Base-by-base conservation (phyloP, 1,284 basidiomycete genomes). In the Pisolithus thermaeus region DNA sequence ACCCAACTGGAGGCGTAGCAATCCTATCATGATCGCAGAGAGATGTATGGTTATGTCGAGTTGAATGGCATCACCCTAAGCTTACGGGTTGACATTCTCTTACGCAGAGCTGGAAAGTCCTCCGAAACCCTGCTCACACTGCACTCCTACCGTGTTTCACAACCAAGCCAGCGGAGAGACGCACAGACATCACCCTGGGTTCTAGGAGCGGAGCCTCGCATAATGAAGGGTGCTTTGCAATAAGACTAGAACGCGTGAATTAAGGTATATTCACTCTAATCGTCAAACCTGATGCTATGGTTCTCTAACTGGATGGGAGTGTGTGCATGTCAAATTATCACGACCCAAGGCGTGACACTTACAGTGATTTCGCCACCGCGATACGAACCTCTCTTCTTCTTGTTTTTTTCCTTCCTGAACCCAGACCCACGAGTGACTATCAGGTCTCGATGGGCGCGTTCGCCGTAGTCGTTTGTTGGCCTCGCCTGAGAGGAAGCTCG, bases 341-440 rank as follows among this genome's bases (percentile, higher is more conserved):
- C 49, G 27, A 23, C 42, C 53, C 25, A 9, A 54, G 35, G 32
- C 49, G 51, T 38, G 27, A 20, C 39, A 73, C 81, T 67, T 64
- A 92, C 88, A 35, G 92, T 94, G 56, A 97, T 97, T 61, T 92
- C 90, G 35, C 93, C 93, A 18, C 93, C 93, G 46, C 81, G 81
- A 70, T 97, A 96, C 57, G 87, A 91, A 3, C 94, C 96, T 60
- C 90, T 78, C 74, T 99, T 98, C 76, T 98, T 98, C 82, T 99
- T 99, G 75, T 97, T 98, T 75, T 99, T 98, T 76, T 97, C 96
- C 72, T 98, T 99, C 47, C 93, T 82, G 77, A 99, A 99, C 7
- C 92, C 91, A 46, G 90, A 89, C 11, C 96, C 96, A 6, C 92
- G 81, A 2, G 96, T 98, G 22, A 95, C 90, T 58, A 97, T 89